Conservation (phyloP, 75 land plant species). For the Picea sitchensis region DNA sequence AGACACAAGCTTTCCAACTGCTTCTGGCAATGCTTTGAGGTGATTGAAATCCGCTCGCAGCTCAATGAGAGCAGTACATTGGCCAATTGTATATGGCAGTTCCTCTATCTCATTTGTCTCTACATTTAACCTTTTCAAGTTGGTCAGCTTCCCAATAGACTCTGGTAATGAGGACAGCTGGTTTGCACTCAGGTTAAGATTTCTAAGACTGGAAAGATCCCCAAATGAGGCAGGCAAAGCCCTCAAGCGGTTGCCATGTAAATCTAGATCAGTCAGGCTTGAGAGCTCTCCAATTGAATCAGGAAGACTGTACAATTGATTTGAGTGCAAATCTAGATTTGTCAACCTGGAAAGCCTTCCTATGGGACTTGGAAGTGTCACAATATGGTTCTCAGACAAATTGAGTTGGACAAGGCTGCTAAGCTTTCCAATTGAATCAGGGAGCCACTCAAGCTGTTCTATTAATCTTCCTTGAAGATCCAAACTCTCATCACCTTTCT, state of each 20-base stretch:
- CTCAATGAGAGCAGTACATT: conserved; percentile 57
- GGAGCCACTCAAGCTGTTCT: conserved; percentile 60
- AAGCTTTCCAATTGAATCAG: conserved; percentile 49
- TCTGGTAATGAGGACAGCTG: conserved; percentile 47
- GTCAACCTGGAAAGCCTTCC: conserved; percentile 20
- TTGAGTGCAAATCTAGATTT: conserved; percentile 55
- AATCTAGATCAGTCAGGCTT: conserved; percentile 40
- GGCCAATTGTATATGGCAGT: conserved; percentile 69
- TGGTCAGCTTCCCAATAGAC: conserved; percentile 48
- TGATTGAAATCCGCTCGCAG: conserved; percentile 57
- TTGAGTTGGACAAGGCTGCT: conserved; percentile 24
- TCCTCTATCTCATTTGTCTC: conserved; percentile 74
- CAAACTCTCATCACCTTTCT: conserved; percentile 29
- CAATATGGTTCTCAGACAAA: conserved; percentile 47
- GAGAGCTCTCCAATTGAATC: conserved; percentile 62
- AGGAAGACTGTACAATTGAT: conserved; percentile 51
- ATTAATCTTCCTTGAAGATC: conserved; percentile 43
- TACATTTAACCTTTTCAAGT: conserved; percentile 41
- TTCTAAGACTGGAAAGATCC: conserved; percentile 33
- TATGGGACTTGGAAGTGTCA: conserved; percentile 44
- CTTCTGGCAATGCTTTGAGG: conserved; percentile 73
- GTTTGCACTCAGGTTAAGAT: conserved; percentile 59
- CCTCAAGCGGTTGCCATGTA: conserved; percentile 42
- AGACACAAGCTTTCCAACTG: conserved; percentile 58
- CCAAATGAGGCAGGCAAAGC: conserved; percentile 60